A percentile compares a stretch with the other conserved stretches of the same genome.
These are phyloP conservation scores for Lyophyllum decastes DNA, from an alignment of 768 basidiomycete species.

Conservation along the genomic window DNA sequence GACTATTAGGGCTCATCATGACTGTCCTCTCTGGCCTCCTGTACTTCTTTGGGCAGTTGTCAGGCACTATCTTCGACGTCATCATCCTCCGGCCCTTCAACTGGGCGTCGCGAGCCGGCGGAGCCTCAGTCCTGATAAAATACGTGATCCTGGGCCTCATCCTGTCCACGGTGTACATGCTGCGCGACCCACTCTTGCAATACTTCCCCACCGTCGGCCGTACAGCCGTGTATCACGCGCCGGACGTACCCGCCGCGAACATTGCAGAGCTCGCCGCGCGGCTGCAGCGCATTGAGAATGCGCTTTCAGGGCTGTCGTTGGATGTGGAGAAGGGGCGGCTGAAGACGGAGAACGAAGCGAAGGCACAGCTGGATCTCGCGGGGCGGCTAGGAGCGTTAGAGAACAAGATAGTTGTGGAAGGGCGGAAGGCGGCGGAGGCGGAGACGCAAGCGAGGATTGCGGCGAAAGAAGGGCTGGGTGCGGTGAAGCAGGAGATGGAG, in stretches of 20 bases:
- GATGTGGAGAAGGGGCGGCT: slow-evolving; percentile 53
- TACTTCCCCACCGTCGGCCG: slow-evolving; percentile 21
- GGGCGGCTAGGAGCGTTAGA: slow-evolving; percentile 61
- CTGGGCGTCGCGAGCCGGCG: slow-evolving; percentile 35
- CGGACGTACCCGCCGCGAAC: slow-evolving; percentile 63
- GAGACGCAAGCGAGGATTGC: slow-evolving; percentile 49
- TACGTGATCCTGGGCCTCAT: slow-evolving; percentile 44
- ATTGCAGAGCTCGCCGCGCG: slow-evolving; percentile 66
- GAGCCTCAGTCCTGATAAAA: slow-evolving; percentile 33
- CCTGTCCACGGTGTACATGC: slow-evolving; percentile 45
- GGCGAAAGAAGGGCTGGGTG: slow-evolving; percentile 45
- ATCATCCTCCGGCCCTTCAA: slow-evolving; percentile 49
- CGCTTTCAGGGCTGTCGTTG: slow-evolving; percentile 57
- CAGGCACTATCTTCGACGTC: slow-evolving; percentile 52
- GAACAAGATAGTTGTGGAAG: slow-evolving; percentile 41
- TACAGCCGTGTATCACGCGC: slow-evolving; percentile 45
- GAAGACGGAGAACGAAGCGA: slow-evolving; percentile 54
- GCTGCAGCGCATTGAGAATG: slow-evolving; percentile 62
- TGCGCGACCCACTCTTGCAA: slow-evolving; percentile 35
- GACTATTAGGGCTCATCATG: slow-evolving; percentile 25
- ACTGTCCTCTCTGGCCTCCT: slow-evolving; percentile 35
- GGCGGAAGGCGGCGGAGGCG: slow-evolving; percentile 48
- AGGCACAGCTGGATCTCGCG: slow-evolving; percentile 50
- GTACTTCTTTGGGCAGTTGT: slow-evolving; percentile 45
- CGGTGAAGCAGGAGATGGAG: slow-evolving; percentile 58